Evolutionary conservation across 441 rosid species (phyloP).

Genomic region (Euphorbia neoarborescens): DNA sequence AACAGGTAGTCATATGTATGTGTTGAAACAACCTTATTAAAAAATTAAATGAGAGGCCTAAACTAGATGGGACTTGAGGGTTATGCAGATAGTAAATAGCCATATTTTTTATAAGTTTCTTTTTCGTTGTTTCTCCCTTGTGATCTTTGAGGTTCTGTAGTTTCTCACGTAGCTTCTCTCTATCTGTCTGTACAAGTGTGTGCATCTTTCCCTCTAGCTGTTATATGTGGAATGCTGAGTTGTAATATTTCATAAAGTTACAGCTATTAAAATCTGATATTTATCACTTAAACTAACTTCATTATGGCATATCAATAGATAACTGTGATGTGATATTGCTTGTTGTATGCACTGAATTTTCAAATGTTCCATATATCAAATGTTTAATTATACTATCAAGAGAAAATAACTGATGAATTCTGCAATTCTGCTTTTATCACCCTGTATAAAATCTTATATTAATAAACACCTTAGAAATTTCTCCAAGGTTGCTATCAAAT

Average conservation of each 20-base stretch:
- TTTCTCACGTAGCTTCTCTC: neutral
- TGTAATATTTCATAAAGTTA: neutral
- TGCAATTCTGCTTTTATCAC: too few relatives aligned
- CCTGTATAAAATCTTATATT: too few relatives aligned
- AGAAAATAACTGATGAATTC: too few relatives aligned
- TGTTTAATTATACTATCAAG: too few relatives aligned
- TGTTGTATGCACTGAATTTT: neutral
- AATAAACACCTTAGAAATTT: too few relatives aligned
- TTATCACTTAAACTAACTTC: neutral
- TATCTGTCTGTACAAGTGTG: too few relatives aligned
- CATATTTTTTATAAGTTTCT: neutral
- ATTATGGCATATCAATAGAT: neutral
- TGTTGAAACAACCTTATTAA: neutral
- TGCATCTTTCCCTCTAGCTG: neutral
- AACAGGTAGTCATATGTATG: neutral
- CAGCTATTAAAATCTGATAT: neutral
- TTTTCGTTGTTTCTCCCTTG: neutral
- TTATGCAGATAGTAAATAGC: neutral
- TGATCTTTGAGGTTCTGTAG: neutral
- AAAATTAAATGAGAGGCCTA: neutral
- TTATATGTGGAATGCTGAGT: neutral
- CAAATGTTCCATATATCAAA: too few relatives aligned
- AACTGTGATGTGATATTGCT: neutral
- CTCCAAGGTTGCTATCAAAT: too few relatives aligned
- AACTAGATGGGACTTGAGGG: neutral